These are phyloP conservation scores for Camellia japonica DNA, from an alignment of 148 eudicot species.

Conservation along the genomic window DNA sequence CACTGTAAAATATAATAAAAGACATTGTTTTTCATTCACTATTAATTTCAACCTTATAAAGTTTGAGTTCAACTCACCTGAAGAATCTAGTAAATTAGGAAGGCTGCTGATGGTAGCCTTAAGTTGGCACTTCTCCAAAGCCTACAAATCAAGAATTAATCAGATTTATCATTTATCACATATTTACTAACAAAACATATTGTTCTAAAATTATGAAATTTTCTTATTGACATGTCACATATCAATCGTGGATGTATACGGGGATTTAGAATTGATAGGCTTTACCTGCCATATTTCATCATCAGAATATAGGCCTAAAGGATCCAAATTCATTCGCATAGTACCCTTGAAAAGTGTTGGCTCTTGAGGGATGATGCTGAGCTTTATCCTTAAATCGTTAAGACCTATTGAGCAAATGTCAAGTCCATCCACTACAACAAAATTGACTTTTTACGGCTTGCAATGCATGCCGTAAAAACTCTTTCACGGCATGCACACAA, in stretches of 20 bases:
- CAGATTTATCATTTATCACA: not conserved
- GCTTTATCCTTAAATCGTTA: constrained; percentile 47
- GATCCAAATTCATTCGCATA: constrained; percentile 60
- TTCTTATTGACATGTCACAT: no score
- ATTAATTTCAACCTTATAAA: no score
- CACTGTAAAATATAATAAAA: constrained; percentile 24
- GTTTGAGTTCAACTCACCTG: constrained; percentile 33
- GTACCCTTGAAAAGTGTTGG: constrained; percentile 71
- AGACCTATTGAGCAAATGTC: constrained; percentile 67
- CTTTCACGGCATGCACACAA: no score
- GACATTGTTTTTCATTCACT: not conserved
- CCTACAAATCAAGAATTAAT: constrained; percentile 31
- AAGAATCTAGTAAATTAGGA: constrained; percentile 56
- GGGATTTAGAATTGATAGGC: not conserved
- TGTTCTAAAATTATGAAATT: no score
- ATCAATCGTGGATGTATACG: no score
- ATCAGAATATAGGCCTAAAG: constrained; percentile 56
- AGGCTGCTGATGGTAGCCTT: constrained; percentile 53
- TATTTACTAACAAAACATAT: no score
- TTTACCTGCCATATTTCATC: constrained; percentile 65
- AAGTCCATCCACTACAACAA: no score
- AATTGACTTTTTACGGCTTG: no score
- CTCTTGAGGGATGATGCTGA: constrained; percentile 72
- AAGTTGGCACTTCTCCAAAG: constrained; percentile 72
- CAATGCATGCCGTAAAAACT: no score